Evolutionary conservation across 345 rosid genomes (phyloP), one percentile per base, ranked within the genome.

Genomic region (Sisymbrium altissimum): DNA sequence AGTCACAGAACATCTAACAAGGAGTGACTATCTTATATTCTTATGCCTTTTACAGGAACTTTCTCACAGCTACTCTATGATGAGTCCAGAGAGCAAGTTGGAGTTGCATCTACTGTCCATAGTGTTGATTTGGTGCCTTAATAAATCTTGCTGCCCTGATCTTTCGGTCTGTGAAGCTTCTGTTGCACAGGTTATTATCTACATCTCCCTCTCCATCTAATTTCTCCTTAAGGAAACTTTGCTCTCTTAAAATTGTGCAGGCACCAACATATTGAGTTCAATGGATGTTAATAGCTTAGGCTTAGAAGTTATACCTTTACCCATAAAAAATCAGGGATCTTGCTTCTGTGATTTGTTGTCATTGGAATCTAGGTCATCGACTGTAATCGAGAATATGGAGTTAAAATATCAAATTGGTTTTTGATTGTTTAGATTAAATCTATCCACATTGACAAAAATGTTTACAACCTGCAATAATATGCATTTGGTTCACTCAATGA

Each of bases 71-170:
- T 90, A 88, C 70, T 71, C 85, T n/a, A 76, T 72, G 65, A 67
- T 87, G 83, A 64, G 69, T 21, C 83, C 84, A 50, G 93, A 86
- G 82, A 80, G 82, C 81, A 90, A 93, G 82, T 66, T 93, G 85
- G 93, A 93, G 60, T 72, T 84, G 36, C 90, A 87, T 75, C 54
- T 93, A 67, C 88, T 85, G 57, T 84, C 96, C 35, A 82, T 84
- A 48, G 92, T 89, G 35, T 66, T 93, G 70, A 61, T 90, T 64
- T 81, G 72, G 77, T 93, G 97, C 82, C 90, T 93, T 6, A 86
- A 60, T 33, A 50, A 30, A 46, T 84, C 88, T 45, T 68, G 59
- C 68, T 61, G 78, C 68, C 72, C 76, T 75, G 85, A 85, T 68
- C 85, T 89, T 67, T 85, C 82, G 17, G 70, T 86, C 50, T 84